Evolutionary conservation across 139 green algal genomes (phyloP), one percentile per base, ranked within the genome.

Genomic region (Asterochloris sp.): DNA sequence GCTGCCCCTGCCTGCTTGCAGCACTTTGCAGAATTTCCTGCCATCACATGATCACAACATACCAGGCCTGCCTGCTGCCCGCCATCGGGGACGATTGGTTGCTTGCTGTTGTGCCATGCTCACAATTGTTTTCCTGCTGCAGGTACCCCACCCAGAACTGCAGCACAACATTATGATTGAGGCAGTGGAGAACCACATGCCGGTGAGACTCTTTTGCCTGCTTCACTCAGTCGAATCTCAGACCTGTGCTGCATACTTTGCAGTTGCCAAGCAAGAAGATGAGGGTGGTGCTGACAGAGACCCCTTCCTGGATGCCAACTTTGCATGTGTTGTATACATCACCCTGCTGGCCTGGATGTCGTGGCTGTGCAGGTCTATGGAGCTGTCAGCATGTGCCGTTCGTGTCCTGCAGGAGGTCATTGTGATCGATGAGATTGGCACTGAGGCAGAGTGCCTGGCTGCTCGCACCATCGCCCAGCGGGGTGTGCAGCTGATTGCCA

Each of bases 121-220:
- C 66, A 71, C 21, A 21, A 4, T 24, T 4, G 8, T 24, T 69
- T 69, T 21, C 17, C 26, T 19, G 13, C 13, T 61, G 13, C 74
- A 90, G 88, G 91, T 94, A 13, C 29, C 79, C 0, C 2, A 85
- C n/a, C 85, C 82, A 0, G 81, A 71, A 26, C 10, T 78, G 73
- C 91, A 94, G 88, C 91, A 95, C 74, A 47, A 74, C 13, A 85
- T 92, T 11, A 95, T 95, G 91, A 89, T 94, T 16, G 93, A 96
- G 84, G 93, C 93, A 26, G 90, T 98, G 73, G 91, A 98, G 79
- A 98, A 98, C 78, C 94, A 98, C 91, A 96, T 93, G 91, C 94
- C 94, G 13, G 38, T 54, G 38, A 54, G 38, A 6, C 38, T 54
- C 4, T 54, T 2, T 54, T 54, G 38, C 38, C 38, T 54, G 38